Conservation (phyloP, 345 rosid species). For the Litchi chinensis region DNA sequence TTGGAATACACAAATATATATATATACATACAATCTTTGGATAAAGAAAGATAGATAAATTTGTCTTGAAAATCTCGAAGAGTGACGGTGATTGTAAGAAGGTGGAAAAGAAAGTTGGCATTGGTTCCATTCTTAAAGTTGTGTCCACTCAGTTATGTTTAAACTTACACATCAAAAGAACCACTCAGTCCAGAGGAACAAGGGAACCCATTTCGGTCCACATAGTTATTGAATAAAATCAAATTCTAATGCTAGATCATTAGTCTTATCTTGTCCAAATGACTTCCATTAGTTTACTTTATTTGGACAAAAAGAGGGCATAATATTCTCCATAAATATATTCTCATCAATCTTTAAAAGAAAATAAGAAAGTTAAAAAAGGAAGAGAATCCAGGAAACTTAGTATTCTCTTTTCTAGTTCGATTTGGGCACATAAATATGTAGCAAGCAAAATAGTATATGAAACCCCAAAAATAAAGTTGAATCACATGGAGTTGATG, state of each 20-base stretch:
- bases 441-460: too few relatives aligned
- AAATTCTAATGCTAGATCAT: neutral
- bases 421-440: too few relatives aligned
- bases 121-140: constrained; percentile 7
- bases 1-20: neutral
- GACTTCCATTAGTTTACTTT: neutral
- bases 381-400: too few relatives aligned
- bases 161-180: neutral
- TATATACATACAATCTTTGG: neutral
- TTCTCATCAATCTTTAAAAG: neutral
- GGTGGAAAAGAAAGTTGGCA: neutral
- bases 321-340: neutral
- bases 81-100: constrained; percentile 1
- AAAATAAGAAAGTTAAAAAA: too few relatives aligned
- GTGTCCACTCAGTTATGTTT: constrained; percentile 1
- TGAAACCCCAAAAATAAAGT: too few relatives aligned
- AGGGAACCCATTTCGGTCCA: neutral
- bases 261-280: neutral
- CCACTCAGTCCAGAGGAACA: neutral
- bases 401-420: too few relatives aligned
- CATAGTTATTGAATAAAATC: constrained; percentile 1
- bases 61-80: neutral
- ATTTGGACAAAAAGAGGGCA: neutral
- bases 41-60: neutral
- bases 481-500: constrained; percentile 33